Percentiles rank a stretch among this genome's conserved stretches.
phyloP scores from a whole-genome alignment of 177 flowering plant genomes.

The Vitis hybrid region DNA sequence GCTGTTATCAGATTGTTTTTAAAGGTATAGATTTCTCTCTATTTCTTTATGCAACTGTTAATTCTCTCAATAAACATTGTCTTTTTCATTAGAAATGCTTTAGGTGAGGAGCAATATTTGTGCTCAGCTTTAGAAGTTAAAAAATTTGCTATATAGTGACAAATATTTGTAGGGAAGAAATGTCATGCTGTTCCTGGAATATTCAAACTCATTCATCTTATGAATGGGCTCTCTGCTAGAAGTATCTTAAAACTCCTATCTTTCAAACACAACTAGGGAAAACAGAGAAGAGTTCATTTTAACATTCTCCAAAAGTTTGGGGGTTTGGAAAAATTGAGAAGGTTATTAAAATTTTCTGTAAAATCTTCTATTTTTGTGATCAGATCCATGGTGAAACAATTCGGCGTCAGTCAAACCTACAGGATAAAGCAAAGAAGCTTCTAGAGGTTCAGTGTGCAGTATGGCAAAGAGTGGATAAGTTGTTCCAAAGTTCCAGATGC shows the following conservation, averaged over 20 bases:
- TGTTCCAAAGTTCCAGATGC: slow-evolving; percentile 87
- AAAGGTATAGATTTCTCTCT: slow-evolving; percentile 49
- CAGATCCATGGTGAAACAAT: slow-evolving; percentile 96
- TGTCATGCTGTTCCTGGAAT: not conserved
- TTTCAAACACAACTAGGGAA: not conserved
- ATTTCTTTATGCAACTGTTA: not conserved
- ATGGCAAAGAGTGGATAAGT: slow-evolving; percentile 79
- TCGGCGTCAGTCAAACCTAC: slow-evolving; percentile 51
- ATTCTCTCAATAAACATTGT: not conserved
- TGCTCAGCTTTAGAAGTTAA: slow-evolving; percentile 1
- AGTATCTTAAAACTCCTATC: not conserved
- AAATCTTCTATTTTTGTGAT: slow-evolving; percentile 5
- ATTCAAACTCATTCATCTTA: not conserved
- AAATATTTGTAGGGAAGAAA: not conserved
- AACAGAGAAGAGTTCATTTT: no score
- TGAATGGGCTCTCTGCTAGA: no score
- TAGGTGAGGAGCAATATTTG: not conserved
- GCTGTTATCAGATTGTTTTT: slow-evolving; percentile 85
- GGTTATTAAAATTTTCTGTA: not conserved
- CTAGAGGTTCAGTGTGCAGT: slow-evolving; percentile 65
- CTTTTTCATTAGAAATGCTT: not conserved
- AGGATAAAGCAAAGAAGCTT: slow-evolving; percentile 69
- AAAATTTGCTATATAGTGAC: not conserved
- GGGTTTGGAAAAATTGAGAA: not conserved
- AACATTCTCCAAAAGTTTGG: not conserved